Base-by-base conservation (phyloP, 768 basidiomycete genomes). In the Rhizopogon vinicolor region DNA sequence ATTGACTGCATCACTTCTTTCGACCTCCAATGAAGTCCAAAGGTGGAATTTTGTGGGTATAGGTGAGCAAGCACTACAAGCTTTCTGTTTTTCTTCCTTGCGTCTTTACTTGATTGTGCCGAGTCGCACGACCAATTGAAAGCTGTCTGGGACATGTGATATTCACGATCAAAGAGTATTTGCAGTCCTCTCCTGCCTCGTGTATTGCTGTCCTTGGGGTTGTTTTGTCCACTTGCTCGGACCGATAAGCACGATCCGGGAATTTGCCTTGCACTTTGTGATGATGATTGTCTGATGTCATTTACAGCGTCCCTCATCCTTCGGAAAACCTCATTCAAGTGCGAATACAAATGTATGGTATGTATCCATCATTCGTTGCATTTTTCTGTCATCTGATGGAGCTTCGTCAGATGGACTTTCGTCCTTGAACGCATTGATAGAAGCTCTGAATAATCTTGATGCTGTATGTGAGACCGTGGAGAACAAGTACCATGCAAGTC, bases 281-380 rank as follows among this genome's bases (percentile, higher is more conserved):
- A 35, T 7, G 3, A 19, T 49, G 48, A 49, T 49, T 22, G 22
- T 8, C 35, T 25, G 35, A 49, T 6, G 19, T 13, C n/a, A 41
- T 41, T 10, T 22, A 25, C 55, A 70, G 71, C 46, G 69, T 63
- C 41, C 97, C 97, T 2, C 97, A 98, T 75, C 97, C 97, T 3
- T 97, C 96, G 9, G 97, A 99, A 76, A 90, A 92, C 62, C 86
- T 89, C 63, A 97, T 99, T 64, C 91, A 98, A 65, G 75, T 98
- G 28, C 90, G 97, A n/a, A 93, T 98, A 57, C 96, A 98, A 82
- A 98, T 98, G 96, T 97, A 98, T 62, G 94, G 94, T 98, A 64
- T 58, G 93, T 78, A 28, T 4, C 19, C 22, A 22, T 25, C 16
- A 5, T 56, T 43, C 31, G 10, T 44, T 16, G 3, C 51, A 50